Evolutionary conservation across 768 basidiomycete species (phyloP), one percentile per base, ranked within the genome.

Genomic region (Pleurotus tuoliensis): DNA sequence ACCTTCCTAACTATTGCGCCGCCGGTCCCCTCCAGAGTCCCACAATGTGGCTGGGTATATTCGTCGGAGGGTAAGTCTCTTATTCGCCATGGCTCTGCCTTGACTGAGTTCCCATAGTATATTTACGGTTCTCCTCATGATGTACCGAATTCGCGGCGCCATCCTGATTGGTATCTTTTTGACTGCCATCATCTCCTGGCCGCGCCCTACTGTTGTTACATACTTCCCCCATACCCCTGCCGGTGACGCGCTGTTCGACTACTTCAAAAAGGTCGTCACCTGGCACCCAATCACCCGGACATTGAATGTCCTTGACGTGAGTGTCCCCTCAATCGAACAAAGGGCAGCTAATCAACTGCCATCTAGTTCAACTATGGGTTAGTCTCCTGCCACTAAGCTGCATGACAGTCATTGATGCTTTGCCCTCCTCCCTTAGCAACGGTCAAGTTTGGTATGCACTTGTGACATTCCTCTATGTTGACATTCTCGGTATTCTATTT

Each of bases 21-120:
- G 67, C 73, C 12, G 82, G 80, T 40, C 86, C 90, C 3, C 72
- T 94, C 24, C 84, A 81, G 39, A 86, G 73, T 59, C 90, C 91
- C 1, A 89, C 86, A 8, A 84, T 90, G 75, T 94, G 92, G 92
- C 71, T 94, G n/a, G 92, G 92, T 37, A 82, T 94, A 56, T 90
- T 92, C 68, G 73, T 84, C 5, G 92, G 92, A 61, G 92, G 92
- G 86, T 88, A 64, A 20, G 83, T 64, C 11, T 52, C 44, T 15
- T 27, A 46, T 51, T 9, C 43, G 22, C 47, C 59, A 37, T 16
- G 47, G 52, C 27, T 47, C 13, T 24, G 12, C 16, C 43, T 15
- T 18, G 47, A 45, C 48, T 58, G 27, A 38, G 51, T 24, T 56
- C 27, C 7, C 47, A 7, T 60, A 88, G 88, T 4, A 78, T 94